A percentile compares a stretch with the other conserved stretches of the same genome.
Evolutionary conservation across 1,139 yeast species (phyloP).

Genomic region (Entelexis paramagnoliae): DNA sequence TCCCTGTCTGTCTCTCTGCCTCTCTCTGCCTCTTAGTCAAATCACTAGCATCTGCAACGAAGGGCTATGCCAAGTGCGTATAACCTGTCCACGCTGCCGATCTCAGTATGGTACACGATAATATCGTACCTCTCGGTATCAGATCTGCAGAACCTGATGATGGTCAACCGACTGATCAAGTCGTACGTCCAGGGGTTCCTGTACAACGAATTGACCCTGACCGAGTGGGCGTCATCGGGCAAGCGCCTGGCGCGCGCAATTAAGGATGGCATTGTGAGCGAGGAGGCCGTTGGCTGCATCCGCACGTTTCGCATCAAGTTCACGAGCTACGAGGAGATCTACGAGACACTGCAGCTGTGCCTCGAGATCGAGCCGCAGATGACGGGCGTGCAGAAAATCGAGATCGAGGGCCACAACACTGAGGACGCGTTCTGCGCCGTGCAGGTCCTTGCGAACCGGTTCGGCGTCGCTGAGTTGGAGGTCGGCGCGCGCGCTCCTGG

Average conservation of each 20-base stretch:
- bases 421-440: slow-evolving; percentile 15
- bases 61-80: neutral
- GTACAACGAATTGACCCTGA: slow-evolving; percentile 19
- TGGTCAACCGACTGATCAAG: slow-evolving; percentile 16
- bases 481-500: slow-evolving; percentile 7
- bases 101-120: slow-evolving; percentile 15
- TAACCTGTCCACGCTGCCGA: slow-evolving; percentile 11
- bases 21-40: neutral
- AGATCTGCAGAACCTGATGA: slow-evolving; percentile 16
- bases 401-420: slow-evolving; percentile 16
- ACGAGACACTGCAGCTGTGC: slow-evolving; percentile 15
- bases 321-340: slow-evolving; percentile 16
- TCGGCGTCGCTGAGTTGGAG: slow-evolving; percentile 1
- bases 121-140: slow-evolving; percentile 11
- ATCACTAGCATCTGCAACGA: neutral
- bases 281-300: slow-evolving; percentile 16
- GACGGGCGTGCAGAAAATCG: slow-evolving; percentile 11
- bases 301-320: slow-evolving; percentile 15
- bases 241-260: slow-evolving; percentile 21
- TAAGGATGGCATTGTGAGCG: slow-evolving; percentile 14
- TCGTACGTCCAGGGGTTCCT: slow-evolving; percentile 14
- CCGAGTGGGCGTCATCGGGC: slow-evolving; percentile 22
- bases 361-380: slow-evolving; percentile 14
- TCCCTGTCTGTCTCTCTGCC: too few species aligned
- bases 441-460: slow-evolving; percentile 1